Conservation (phyloP, 345 rosid genomes). For the Hibiscus tridactylites region DNA sequence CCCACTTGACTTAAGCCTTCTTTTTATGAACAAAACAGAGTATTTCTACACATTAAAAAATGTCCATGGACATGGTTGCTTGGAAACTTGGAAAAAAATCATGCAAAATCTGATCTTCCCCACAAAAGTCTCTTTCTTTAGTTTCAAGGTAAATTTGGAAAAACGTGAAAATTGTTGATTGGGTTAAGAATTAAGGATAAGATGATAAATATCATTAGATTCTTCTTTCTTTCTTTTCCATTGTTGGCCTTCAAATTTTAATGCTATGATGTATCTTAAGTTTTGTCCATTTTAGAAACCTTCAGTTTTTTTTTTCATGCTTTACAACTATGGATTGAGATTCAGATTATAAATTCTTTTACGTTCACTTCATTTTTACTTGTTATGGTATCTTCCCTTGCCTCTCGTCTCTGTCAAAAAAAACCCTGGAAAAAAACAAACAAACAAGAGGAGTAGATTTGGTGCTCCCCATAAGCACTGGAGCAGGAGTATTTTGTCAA, state of each 20-base stretch:
- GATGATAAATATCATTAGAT: background rate
- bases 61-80: conserved; percentile 33
- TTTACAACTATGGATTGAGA: no score
- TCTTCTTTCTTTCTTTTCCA: background rate
- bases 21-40: background rate
- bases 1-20: no score
- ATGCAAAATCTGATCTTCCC: conserved; percentile 16
- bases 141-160: conserved; percentile 25
- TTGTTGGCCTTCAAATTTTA: background rate
- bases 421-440: no score
- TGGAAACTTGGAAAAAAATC: conserved; percentile 11
- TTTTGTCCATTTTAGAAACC: conserved; percentile 6
- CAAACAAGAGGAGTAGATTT: no score
- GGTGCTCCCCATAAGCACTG: no score
- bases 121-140: conserved; percentile 46
- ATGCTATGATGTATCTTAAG: conserved; percentile 13
- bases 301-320: no score
- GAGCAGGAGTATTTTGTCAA: background rate
- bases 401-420: no score
- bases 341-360: no score
- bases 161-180: background rate
- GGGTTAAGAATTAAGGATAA: background rate
- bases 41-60: conserved; percentile 15
- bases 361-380: no score
- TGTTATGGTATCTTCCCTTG: no score